Conservation (phyloP, 2,329 filamentous ascomycete species). For the Leptoxyphium fumago region DNA sequence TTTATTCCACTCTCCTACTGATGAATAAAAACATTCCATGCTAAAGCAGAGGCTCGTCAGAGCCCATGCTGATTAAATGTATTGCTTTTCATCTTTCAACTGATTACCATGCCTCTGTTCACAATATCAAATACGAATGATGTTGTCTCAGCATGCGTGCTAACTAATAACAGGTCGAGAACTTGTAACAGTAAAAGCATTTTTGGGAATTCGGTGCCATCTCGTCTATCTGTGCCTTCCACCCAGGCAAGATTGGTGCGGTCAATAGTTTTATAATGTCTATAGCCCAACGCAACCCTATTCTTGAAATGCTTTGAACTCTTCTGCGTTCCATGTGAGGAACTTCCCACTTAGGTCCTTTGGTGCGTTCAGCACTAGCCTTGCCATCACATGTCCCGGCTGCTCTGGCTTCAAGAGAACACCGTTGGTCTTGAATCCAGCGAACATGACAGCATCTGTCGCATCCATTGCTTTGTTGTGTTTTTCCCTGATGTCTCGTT, state of each 20-base stretch:
- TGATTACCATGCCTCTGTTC: slow-evolving; percentile 33
- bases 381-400: slow-evolving; percentile 75
- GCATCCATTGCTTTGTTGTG: slow-evolving; percentile 48
- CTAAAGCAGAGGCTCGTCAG: slow-evolving; percentile 53
- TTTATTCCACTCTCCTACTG: slow-evolving; percentile 30
- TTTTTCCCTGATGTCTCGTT: slow-evolving; percentile 61
- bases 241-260: too few species aligned
- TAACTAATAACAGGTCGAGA: too few species aligned
- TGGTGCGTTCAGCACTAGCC: slow-evolving; percentile 50
- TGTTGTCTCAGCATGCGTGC: too few species aligned
- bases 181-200: too few species aligned
- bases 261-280: neutral
- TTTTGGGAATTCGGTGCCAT: too few species aligned
- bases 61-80: slow-evolving; percentile 50
- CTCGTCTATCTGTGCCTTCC: too few species aligned
- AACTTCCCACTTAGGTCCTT: slow-evolving; percentile 62
- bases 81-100: slow-evolving; percentile 76
- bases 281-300: slow-evolving; percentile 3
- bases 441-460: slow-evolving; percentile 49
- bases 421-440: slow-evolving; percentile 53
- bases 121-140: neutral
- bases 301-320: slow-evolving; percentile 18
- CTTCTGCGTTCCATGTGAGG: slow-evolving; percentile 40
- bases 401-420: slow-evolving; percentile 66
- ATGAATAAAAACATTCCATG: slow-evolving; percentile 60